Evolutionary conservation across 2,329 filamentous ascomycete genomes (phyloP).

Genomic region (Colletotrichum tropicale): DNA sequence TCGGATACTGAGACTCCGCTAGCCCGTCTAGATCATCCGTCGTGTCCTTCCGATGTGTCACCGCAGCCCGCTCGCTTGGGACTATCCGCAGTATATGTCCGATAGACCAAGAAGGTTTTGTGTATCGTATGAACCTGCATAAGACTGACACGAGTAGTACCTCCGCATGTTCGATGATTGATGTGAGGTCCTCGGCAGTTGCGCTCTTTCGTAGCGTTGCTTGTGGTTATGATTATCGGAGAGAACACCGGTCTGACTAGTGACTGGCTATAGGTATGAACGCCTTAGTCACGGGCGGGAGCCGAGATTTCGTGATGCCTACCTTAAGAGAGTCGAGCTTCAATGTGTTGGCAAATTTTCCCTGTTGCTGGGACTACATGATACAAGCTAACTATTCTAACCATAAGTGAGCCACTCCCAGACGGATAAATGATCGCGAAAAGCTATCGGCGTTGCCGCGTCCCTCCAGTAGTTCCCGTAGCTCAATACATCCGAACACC

Average conservation of each 20-base stretch:
- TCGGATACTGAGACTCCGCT: neutral
- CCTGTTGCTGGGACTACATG: neutral
- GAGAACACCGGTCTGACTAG: neutral
- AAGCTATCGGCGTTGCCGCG: neutral
- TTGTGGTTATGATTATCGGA: rapidly evolving
- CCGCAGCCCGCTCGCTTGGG: neutral
- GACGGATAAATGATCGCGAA: neutral
- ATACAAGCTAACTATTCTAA: rapidly evolving
- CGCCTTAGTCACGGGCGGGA: neutral
- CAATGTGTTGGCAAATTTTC: too few relatives aligned
- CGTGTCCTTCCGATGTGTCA: neutral
- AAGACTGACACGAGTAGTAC: neutral
- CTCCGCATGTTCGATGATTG: neutral
- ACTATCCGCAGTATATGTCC: neutral
- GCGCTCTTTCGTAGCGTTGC: neutral
- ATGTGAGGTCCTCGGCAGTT: neutral
- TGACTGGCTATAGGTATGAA: neutral
- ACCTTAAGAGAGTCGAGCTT: too few relatives aligned
- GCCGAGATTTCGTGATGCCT: neutral
- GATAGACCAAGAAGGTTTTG: neutral
- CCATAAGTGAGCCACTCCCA: neutral
- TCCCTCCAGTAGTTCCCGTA: neutral
- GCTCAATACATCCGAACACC: neutral
- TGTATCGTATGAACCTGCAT: neutral
- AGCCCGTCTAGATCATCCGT: neutral